Evolutionary conservation across 108 stramenopile genomes (phyloP), one percentile per base, ranked within the genome.

Genomic region (Nitzschia putrida): DNA sequence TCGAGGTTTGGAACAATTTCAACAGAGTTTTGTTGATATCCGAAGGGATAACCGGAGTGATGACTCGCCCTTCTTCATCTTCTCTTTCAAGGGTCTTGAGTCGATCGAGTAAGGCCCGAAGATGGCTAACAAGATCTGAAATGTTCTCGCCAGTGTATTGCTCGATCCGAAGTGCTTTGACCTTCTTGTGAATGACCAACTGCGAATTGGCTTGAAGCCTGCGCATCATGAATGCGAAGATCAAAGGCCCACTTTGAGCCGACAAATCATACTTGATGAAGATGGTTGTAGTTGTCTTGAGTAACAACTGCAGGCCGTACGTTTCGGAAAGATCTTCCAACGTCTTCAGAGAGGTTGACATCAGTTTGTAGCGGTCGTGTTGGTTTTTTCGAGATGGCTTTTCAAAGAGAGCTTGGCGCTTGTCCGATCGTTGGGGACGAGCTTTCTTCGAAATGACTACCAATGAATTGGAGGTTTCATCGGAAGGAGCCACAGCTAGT

Each of bases 191-290:
- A 11, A 58, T 23, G 29, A 58, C 57, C 9, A 58, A 29, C 29
- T 58, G 57, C 8, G 57, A 58, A 29, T 58, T 58, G 23, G 34
- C 29, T 58, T 58, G 57, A 26, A 58, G 61, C 7, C 43, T 39
- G 12, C 21, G 8, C 20, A 63, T 42, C 16, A 63, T 42, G 43
- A 20, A 45, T 8, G 6, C 42, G 43, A 63, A n/a, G 41, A 63
- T 18, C 9, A 63, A 22, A 7, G 61, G 61, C 7, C 61, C 61
- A 7, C 42, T 42, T 13, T 34, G 11, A 21, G 18, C 58, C 14
- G 18, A 2, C 47, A 49, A 18, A 6, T 49, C 47, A 6, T 49
- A 49, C 47, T 49, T 49, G 3, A 6, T 18, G 18, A 49, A 18
- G 47, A 1, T 49, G 4, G 14, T 49, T 4, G 14, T 18, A 16